A percentile compares a stretch with the other conserved stretches of the same genome.
These are phyloP conservation scores for Austroboletus olivaceoglutinosus DNA, from an alignment of 1,284 basidiomycete species.

Conservation along the genomic window DNA sequence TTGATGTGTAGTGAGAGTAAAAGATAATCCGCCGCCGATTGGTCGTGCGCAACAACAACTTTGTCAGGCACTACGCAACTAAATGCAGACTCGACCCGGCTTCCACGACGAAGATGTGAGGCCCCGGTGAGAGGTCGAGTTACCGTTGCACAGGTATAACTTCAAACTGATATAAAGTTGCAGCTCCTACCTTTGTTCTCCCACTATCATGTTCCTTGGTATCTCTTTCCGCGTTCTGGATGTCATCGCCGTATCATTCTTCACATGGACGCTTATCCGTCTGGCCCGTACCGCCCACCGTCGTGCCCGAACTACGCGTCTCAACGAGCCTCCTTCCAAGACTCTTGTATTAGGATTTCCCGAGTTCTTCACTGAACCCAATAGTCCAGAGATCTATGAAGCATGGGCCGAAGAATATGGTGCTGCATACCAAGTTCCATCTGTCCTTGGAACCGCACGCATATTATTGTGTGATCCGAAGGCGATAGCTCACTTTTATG, in stretches of 20 bases:
- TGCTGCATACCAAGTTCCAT: slow-evolving; percentile 44
- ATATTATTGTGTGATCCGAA: slow-evolving; percentile 56
- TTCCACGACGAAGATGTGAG: too few species aligned
- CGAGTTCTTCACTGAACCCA: slow-evolving; percentile 28
- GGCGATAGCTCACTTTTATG: slow-evolving; percentile 54
- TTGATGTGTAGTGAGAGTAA: too few species aligned
- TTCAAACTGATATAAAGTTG: too few species aligned
- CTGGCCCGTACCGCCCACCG: slow-evolving; percentile 6
- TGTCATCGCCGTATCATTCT: slow-evolving; percentile 13
- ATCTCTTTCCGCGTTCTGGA: too few species aligned
- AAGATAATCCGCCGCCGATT: too few species aligned
- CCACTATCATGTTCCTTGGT: too few species aligned
- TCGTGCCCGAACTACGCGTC: slow-evolving; percentile 21
- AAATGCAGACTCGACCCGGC: too few species aligned
- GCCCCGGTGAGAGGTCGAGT: too few species aligned
- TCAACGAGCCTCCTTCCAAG: slow-evolving; percentile 36
- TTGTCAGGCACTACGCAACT: too few species aligned
- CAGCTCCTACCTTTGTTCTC: too few species aligned
- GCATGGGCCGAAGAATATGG: slow-evolving; percentile 50
- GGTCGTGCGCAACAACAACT: too few species aligned
- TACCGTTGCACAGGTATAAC: too few species aligned
- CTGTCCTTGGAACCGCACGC: slow-evolving; percentile 39
- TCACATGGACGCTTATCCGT: slow-evolving; percentile 20
- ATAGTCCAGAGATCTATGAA: slow-evolving; percentile 37
- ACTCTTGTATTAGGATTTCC: slow-evolving; percentile 40